Percentiles rank a stretch among this genome's conserved stretches.
phyloP scores from a whole-genome alignment of 2,329 filamentous ascomycete genomes.

The Penicillium sp. region DNA sequence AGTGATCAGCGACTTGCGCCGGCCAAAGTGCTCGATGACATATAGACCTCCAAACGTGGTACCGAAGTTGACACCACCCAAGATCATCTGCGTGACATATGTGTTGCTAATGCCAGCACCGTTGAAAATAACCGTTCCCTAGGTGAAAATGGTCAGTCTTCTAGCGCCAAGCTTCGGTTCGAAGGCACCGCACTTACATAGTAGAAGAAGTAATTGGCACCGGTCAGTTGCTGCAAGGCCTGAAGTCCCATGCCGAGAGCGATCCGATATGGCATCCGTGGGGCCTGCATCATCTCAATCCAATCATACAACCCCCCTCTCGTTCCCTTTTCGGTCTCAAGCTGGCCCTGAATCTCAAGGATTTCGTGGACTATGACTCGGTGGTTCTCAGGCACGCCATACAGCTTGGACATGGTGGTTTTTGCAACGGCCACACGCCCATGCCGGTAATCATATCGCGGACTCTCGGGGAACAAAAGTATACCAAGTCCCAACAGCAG shows the following conservation, averaged over 20 bases:
- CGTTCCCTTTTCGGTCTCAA: slow-evolving; percentile 50
- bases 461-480: slow-evolving; percentile 56
- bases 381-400: slow-evolving; percentile 56
- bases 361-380: slow-evolving; percentile 56
- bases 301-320: slow-evolving; percentile 34
- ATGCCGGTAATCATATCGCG: slow-evolving; percentile 59
- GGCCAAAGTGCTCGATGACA: slow-evolving; percentile 67
- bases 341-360: slow-evolving; percentile 56
- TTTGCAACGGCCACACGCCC: slow-evolving; percentile 54
- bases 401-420: slow-evolving; percentile 54
- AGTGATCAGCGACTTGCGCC: slow-evolving; percentile 65
- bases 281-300: slow-evolving; percentile 46
- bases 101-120: slow-evolving; percentile 65
- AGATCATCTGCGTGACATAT: slow-evolving; percentile 64
- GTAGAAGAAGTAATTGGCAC: slow-evolving; percentile 54
- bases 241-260: slow-evolving; percentile 44
- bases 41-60: slow-evolving; percentile 68
- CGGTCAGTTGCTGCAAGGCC: slow-evolving; percentile 47
- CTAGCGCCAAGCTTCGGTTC: not conserved
- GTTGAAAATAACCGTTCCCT: slow-evolving; percentile 53
- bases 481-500: slow-evolving; percentile 56
- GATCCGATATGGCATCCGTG: slow-evolving; percentile 48
- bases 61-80: slow-evolving; percentile 67
- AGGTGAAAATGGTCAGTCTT: slow-evolving; percentile 37
- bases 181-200: slow-evolving; percentile 44